Base-by-base conservation (phyloP, 306 rosid species). In the Cucumis melo region DNA sequence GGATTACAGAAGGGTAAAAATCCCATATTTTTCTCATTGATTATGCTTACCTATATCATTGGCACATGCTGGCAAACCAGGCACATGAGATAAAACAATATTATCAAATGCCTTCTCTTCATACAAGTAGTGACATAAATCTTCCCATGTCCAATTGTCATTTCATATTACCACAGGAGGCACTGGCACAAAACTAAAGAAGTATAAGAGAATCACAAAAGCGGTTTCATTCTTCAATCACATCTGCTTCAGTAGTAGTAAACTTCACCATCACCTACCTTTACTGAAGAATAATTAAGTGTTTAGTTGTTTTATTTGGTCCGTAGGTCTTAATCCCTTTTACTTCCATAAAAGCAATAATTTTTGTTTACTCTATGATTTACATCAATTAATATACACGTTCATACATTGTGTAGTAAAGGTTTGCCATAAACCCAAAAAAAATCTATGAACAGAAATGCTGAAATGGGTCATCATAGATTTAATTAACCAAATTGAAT, bases 81-180 rank as follows among this genome's bases (percentile, higher is more conserved):
- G 99, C 81, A 98, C 99, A 64, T 98, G 99, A 59, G 99, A 95
- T 85, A 95, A 90, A 81, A 95, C 99, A 78, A 95, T 82, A 82
- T 92, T 95, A 84, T 95, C 99, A 89, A 95, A 95, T 72, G 93
- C 91, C 32, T 85, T 89, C 82, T 90, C 93, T 84, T 89, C 90
- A 11, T 95, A 95, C 81, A 95, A 70, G 84, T 87, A 83, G 84
- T 85, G 80, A 76, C 72, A 85, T 80, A 89, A 82, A 78, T 95
- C 96, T 81, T 90, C 85, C 96, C 96, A 88, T 44, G 92, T 86
- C 93, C 86, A 90, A 46, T 92, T 96, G 65, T 95, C 89, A 86
- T 95, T 95, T 81, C 60, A 90, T 74, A 92, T 82, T 51, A 95
- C 98, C 83, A 92, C 87, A 9, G 99, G 99, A 82, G 99, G 96